These are phyloP conservation scores for Tolypocladium ophioglossoides DNA, from an alignment of 2,329 filamentous ascomycete species.

Conservation along the genomic window DNA sequence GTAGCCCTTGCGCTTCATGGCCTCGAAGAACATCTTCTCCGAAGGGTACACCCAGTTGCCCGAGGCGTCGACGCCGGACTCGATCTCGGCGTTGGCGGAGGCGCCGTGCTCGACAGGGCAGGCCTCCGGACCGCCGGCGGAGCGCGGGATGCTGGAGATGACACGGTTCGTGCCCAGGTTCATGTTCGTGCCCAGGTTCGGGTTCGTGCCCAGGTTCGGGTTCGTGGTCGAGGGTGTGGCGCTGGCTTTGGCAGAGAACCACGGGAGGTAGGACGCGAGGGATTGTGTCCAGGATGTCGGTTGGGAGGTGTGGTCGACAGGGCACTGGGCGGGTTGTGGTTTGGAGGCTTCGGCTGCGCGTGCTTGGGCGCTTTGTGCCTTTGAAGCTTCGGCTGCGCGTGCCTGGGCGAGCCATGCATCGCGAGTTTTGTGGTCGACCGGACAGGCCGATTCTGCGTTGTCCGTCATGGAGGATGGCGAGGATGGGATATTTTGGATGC, in stretches of 20 bases:
- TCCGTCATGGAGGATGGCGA: slow-evolving; percentile 9
- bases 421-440: slow-evolving; percentile 83
- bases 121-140: slow-evolving; percentile 21
- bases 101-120: slow-evolving; percentile 29
- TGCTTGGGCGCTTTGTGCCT: slow-evolving; percentile 11
- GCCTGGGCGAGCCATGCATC: slow-evolving; percentile 76
- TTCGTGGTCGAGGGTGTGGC: slow-evolving; percentile 6
- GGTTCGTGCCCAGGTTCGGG: slow-evolving; percentile 46
- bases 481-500: not conserved
- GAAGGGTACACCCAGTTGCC: slow-evolving; percentile 98
- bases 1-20: slow-evolving; percentile 85
- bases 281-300: slow-evolving; percentile 33
- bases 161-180: slow-evolving; percentile 57
- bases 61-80: slow-evolving; percentile 59
- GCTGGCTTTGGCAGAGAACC: slow-evolving; percentile 17
- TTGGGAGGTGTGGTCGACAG: slow-evolving; percentile 20
- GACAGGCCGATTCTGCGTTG: slow-evolving; percentile 44
- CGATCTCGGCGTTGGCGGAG: slow-evolving; percentile 63
- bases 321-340: slow-evolving; percentile 12
- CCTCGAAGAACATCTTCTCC: slow-evolving; percentile 96
- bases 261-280: slow-evolving; percentile 30
- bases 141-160: slow-evolving; percentile 69
- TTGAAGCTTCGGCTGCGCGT: slow-evolving; percentile 34
- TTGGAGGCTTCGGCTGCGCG: not conserved
- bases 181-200: too few relatives aligned